Evolutionary conservation across 495 filamentous ascomycete genomes (phyloP).

Genomic region (Talaromyces wortmannii): DNA sequence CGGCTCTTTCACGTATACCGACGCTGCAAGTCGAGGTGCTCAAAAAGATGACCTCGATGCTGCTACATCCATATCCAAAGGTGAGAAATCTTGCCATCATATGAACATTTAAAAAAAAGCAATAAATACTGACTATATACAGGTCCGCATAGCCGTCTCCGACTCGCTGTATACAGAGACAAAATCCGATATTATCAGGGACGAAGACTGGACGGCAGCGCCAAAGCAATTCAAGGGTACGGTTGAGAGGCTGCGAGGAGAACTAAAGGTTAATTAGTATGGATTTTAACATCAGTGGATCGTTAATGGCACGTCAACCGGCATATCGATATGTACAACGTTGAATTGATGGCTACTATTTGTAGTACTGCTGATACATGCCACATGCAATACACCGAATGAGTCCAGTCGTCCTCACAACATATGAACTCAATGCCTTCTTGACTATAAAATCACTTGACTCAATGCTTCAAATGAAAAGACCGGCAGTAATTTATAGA

Average conservation of each 20-base stretch:
- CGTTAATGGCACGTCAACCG: too few species aligned
- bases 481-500: too few species aligned
- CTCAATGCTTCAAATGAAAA: too few species aligned
- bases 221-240: slow-evolving; percentile 30
- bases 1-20: slow-evolving; percentile 45
- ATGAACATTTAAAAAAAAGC: too few species aligned
- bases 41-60: slow-evolving; percentile 49
- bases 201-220: slow-evolving; percentile 34
- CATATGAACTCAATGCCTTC: too few species aligned
- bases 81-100: slow-evolving; percentile 22
- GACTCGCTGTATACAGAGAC: slow-evolving; percentile 33
- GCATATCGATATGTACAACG: too few species aligned
- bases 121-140: slow-evolving; percentile 1
- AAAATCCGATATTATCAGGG: slow-evolving; percentile 21
- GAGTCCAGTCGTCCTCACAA: too few species aligned
- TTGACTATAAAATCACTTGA: too few species aligned
- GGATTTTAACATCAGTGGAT: too few species aligned
- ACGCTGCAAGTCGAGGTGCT: slow-evolving; percentile 35
- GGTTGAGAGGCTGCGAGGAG: slow-evolving; percentile 21
- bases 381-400: too few species aligned
- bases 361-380: too few species aligned
- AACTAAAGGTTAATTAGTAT: neutral
- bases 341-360: too few species aligned
- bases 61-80: slow-evolving; percentile 59
- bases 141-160: slow-evolving; percentile 30